These are phyloP conservation scores for Malus domestica DNA, from an alignment of 306 rosid genomes.

Conservation along the genomic window ASM211411v1 NC_041797.1:6086001-6086500, in stretches of 20 bases:
- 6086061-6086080: not conserved
- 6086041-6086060: not conserved
- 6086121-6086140: not conserved
- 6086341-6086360: not conserved
- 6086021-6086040: not conserved
- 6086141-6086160: conserved; percentile 69
- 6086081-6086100: not conserved
- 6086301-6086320: not conserved
- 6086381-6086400: not conserved
- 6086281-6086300: not conserved
- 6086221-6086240: conserved; percentile 82
- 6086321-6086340: not conserved
- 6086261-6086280: not conserved
- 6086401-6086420: not conserved
- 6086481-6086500: not conserved
- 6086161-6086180: conserved; percentile 91
- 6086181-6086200: conserved; percentile 96
- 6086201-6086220: conserved; percentile 86
- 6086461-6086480: not conserved
- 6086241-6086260: conserved; percentile 2
- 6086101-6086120: not conserved
- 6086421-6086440: not conserved
- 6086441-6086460: not conserved
- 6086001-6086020: not conserved
- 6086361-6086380: not conserved